A percentile compares a stretch with the other conserved stretches of the same genome.
These are phyloP conservation scores for Diphasiastrum complanatum DNA, from an alignment of 83 land plant genomes.

Conservation along the genomic window DNA sequence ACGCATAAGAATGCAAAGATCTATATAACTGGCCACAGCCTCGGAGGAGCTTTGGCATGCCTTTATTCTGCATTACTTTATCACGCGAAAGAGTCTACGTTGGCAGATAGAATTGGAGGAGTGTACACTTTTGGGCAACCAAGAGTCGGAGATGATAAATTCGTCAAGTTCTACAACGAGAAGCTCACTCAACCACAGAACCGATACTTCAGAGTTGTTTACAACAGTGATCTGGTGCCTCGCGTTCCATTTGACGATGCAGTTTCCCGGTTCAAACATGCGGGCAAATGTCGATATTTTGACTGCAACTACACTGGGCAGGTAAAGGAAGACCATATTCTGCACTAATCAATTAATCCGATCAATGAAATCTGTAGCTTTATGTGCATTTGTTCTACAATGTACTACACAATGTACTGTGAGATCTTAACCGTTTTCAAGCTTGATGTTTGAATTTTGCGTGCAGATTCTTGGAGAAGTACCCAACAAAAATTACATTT, in stretches of 20 bases:
- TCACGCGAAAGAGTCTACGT: not conserved
- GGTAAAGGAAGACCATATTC: not conserved
- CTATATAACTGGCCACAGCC: too few species aligned
- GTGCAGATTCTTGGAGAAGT: not conserved
- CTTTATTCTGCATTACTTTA: too few species aligned
- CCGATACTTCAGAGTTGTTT: too few species aligned
- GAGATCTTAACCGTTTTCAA: too few species aligned
- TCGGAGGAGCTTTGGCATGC: too few species aligned
- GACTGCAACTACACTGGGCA: not conserved
- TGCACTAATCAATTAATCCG: not conserved
- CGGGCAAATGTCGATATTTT: not conserved
- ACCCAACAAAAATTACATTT: conserved; percentile 4
- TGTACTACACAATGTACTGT: too few species aligned
- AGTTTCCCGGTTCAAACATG: not conserved
- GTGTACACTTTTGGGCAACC: too few species aligned
- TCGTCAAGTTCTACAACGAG: too few species aligned
- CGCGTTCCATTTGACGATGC: not conserved
- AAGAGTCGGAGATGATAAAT: too few species aligned
- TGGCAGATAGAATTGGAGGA: conserved; percentile 1
- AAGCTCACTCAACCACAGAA: too few species aligned
- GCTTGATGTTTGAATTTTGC: not conserved
- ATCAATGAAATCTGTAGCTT: conserved; percentile 1
- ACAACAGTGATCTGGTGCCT: not conserved
- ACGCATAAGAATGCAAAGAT: too few species aligned
- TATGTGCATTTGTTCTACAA: too few species aligned